phyloP scores from a whole-genome alignment of 148 eudicot genomes.

The Suaeda aralocaspica region DNA sequence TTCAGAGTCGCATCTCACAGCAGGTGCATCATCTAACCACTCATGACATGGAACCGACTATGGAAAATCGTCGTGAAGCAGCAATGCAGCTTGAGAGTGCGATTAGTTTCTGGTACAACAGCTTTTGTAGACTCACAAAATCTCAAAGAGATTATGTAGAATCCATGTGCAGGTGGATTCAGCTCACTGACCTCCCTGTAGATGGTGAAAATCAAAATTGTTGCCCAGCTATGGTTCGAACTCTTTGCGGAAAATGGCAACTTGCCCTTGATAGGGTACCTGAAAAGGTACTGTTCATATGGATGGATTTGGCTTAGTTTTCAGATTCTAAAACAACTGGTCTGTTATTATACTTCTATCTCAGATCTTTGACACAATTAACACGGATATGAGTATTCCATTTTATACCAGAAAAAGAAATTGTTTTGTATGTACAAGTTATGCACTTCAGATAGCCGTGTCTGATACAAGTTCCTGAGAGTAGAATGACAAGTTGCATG shows the following conservation, averaged over 20 bases:
- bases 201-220: slow-evolving; percentile 26
- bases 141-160: slow-evolving; percentile 59
- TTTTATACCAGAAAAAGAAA: no score
- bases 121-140: slow-evolving; percentile 55
- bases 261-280: slow-evolving; percentile 59
- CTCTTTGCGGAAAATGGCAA: slow-evolving; percentile 55
- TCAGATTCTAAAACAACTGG: not conserved
- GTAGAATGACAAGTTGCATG: no score
- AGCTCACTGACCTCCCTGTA: slow-evolving; percentile 39
- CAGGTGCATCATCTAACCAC: slow-evolving; percentile 46
- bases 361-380: no score
- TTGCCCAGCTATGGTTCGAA: slow-evolving; percentile 38
- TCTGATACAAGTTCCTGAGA: no score
- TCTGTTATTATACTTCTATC: not conserved
- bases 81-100: slow-evolving; percentile 65
- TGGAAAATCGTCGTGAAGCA: slow-evolving; percentile 52
- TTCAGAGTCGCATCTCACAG: slow-evolving; percentile 62
- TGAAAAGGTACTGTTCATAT: slow-evolving; percentile 46
- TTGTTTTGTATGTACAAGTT: no score
- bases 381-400: no score
- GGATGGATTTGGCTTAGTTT: not conserved
- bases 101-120: slow-evolving; percentile 59
- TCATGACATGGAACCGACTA: slow-evolving; percentile 48
- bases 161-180: slow-evolving; percentile 50
- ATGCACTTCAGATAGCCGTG: no score